Percentiles rank a stretch among this genome's conserved stretches.
Evolutionary conservation across 805 yeast species (phyloP).

Genomic region (Candida hungchunana): DNA sequence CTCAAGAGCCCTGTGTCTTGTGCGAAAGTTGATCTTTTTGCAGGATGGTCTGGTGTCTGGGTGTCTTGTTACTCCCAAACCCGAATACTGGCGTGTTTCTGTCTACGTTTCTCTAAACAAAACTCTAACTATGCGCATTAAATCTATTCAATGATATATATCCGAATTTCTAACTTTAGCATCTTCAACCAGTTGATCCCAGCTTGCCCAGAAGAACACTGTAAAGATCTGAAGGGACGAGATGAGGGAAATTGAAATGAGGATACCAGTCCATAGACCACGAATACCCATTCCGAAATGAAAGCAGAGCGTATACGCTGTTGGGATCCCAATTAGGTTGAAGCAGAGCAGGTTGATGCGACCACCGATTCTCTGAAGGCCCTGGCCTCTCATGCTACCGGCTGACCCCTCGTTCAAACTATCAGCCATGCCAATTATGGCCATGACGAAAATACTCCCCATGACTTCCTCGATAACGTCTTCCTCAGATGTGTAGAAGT

Average conservation of each 20-base stretch:
- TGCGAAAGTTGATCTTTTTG: no score
- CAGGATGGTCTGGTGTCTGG: no score
- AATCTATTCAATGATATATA: no score
- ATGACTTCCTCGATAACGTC: neutral
- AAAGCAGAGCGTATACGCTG: constrained; percentile 35
- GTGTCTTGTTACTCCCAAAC: no score
- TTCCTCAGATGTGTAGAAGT: neutral
- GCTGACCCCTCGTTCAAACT: constrained; percentile 37
- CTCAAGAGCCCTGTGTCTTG: no score
- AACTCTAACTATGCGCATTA: no score
- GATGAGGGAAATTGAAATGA: neutral
- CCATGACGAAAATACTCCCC: neutral
- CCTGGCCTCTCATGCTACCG: constrained; percentile 80
- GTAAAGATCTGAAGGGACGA: constrained; percentile 27
- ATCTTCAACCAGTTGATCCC: constrained; percentile 45
- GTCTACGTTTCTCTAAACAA: no score
- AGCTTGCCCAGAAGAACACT: constrained; percentile 41
- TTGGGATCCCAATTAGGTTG: constrained; percentile 68
- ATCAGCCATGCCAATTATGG: neutral
- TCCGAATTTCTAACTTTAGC: constrained; percentile 39
- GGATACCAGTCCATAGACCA: neutral
- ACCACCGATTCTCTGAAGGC: constrained; percentile 75
- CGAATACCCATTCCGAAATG: neutral
- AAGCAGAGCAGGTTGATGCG: constrained; percentile 61
- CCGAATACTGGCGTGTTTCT: no score